Evolutionary conservation across 768 basidiomycete genomes (phyloP).

Genomic region (Suillus fuscotomentosus): DNA sequence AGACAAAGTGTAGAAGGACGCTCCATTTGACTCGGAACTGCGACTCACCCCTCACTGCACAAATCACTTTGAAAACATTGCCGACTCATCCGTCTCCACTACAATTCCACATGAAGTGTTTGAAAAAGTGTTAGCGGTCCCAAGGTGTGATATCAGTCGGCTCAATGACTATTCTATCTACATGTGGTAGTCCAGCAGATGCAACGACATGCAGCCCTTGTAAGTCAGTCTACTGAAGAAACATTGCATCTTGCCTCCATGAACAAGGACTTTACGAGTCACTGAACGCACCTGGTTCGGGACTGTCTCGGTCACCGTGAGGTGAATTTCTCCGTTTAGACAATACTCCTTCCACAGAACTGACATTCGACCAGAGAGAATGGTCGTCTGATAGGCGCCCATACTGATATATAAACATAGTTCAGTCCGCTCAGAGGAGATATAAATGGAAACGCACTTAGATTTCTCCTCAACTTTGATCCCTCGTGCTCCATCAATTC

Average conservation of each 20-base stretch:
- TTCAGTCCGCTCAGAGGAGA: slow-evolving; percentile 79
- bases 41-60: too few relatives aligned
- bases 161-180: not conserved
- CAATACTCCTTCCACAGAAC: not conserved
- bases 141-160: not conserved
- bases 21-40: too few relatives aligned
- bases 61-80: too few relatives aligned
- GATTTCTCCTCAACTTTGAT: slow-evolving; percentile 71
- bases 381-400: too few relatives aligned
- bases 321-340: slow-evolving; percentile 39
- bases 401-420: slow-evolving; percentile 93
- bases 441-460: slow-evolving; percentile 93
- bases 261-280: not conserved
- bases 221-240: not conserved
- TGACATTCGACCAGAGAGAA: slow-evolving; percentile 38
- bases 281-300: slow-evolving; percentile 64
- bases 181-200: not conserved
- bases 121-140: not conserved
- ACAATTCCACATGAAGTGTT: not conserved
- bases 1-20: too few relatives aligned
- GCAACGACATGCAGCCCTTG: not conserved
- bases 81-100: not conserved
- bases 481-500: slow-evolving; percentile 26
- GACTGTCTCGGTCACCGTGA: slow-evolving; percentile 86
- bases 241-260: not conserved